Base-by-base conservation (phyloP, 805 yeast species). In the Zygosaccharomyces rouxii region DNA sequence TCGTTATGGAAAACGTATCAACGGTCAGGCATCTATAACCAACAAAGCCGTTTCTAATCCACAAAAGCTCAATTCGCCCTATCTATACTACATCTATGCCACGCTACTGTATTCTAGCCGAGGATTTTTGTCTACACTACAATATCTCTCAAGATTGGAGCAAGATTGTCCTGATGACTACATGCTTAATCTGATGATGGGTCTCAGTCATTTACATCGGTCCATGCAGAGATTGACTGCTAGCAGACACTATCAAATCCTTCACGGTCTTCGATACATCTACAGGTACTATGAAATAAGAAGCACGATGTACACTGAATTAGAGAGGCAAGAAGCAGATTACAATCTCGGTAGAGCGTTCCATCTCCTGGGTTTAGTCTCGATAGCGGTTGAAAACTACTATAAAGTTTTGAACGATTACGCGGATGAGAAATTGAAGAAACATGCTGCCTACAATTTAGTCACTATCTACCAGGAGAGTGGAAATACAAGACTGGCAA, bases 151-250 rank as follows among this genome's bases (percentile, higher is more conserved):
- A 41, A 78, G 90, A 49, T 82, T 89, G 3, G 85, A 86, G 62
- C 76, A 76, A 44, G 76, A 79, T 21, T 79, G 79, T 48, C 83
- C 83, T 38, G 69, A 79, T 37, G 96, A 92, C 54, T 95, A 97
- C 1, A 78, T 89, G 71, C 71, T 94, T 1, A 76, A 88, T 51
- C 72, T 94, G 23, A 67, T 85, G 31, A 71, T 86, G 39, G 97
- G 94, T 0, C 66, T 94, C 35, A 81, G 90, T 0, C 90, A 89
- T 67, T 71, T 90, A 21, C 97, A 92, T 58, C 76, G 98, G 38
- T 86, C 97, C 0, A 84, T 90, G 82, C 98, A 94, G 67, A 75
- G 99, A 53, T 80, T 87, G 50, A 84, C 96, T 4, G 75, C 83
- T 5, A 87, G 89, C 64, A 79, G 97, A 48, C 97, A 92, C 60